Conservation (phyloP, 2,329 filamentous ascomycete species). For the Alternaria ethzedia region DNA sequence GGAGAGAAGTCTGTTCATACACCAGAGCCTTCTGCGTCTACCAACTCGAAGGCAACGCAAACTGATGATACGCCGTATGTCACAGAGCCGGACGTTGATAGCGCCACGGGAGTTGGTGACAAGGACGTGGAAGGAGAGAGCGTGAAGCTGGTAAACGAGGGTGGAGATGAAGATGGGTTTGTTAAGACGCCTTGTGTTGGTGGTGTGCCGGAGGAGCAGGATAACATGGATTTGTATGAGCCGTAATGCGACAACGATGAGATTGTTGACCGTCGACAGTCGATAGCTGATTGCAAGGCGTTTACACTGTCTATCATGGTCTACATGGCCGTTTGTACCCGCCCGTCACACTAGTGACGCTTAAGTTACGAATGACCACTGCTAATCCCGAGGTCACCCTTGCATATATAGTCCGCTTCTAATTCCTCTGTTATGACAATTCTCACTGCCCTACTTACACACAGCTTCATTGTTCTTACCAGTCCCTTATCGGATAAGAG, state of each 20-base stretch:
- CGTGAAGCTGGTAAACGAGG: not conserved
- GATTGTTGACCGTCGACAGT: rapidly evolving
- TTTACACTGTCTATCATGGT: not conserved
- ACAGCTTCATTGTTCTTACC: too few relatives aligned
- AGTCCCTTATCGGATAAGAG: too few relatives aligned
- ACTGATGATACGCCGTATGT: not conserved
- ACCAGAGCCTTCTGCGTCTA: not conserved
- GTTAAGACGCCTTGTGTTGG: not conserved
- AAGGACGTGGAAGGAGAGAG: not conserved
- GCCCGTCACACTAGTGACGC: not conserved
- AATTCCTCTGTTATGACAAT: too few relatives aligned
- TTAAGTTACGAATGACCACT: too few relatives aligned
- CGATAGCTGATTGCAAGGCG: not conserved
- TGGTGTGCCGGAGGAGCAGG: not conserved
- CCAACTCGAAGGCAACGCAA: not conserved
- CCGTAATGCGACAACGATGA: not conserved
- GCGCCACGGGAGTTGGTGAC: not conserved
- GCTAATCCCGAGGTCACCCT: too few relatives aligned
- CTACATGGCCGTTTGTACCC: not conserved
- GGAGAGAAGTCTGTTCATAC: not conserved
- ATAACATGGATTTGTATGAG: not conserved
- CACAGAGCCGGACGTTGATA: not conserved
- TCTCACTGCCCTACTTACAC: too few relatives aligned
- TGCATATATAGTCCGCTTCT: too few relatives aligned
- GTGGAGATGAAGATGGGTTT: not conserved